Conservation (phyloP, 176 grass and related monocot species). For the Miscanthus lutarioriparius region DNA sequence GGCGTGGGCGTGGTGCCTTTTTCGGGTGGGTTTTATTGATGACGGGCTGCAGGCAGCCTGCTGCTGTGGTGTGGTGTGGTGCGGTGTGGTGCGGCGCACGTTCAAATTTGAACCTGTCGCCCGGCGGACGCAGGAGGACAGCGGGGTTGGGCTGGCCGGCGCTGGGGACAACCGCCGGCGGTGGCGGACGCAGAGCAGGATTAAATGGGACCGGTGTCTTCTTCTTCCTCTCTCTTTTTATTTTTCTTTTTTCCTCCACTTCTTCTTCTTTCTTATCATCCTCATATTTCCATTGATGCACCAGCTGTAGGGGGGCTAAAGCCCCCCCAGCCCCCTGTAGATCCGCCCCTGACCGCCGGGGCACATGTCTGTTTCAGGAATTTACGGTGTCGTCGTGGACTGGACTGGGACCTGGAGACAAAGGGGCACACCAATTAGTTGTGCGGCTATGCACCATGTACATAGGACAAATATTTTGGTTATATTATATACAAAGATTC, state of each 20-base stretch:
- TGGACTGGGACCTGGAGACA: neutral
- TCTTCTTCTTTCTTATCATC: too few species aligned
- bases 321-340: too few species aligned
- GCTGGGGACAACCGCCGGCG: neutral
- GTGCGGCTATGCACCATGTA: neutral
- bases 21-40: neutral
- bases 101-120: conserved; percentile 35
- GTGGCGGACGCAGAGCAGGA: too few species aligned
- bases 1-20: neutral
- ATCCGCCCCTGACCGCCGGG: too few species aligned
- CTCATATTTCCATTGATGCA: too few species aligned
- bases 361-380: neutral
- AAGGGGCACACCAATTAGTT: neutral
- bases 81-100: conserved; percentile 21
- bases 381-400: neutral
- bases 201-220: too few species aligned
- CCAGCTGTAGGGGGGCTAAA: too few species aligned
- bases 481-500: too few species aligned
- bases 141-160: conserved; percentile 4
- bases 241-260: too few species aligned
- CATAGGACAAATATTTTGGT: neutral
- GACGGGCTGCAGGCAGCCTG: neutral
- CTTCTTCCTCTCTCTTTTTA: too few species aligned
- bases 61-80: neutral
- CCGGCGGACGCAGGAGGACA: neutral